Base-by-base conservation (phyloP, 495 filamentous ascomycete genomes). In the Lentithecium fluviatile region DNA sequence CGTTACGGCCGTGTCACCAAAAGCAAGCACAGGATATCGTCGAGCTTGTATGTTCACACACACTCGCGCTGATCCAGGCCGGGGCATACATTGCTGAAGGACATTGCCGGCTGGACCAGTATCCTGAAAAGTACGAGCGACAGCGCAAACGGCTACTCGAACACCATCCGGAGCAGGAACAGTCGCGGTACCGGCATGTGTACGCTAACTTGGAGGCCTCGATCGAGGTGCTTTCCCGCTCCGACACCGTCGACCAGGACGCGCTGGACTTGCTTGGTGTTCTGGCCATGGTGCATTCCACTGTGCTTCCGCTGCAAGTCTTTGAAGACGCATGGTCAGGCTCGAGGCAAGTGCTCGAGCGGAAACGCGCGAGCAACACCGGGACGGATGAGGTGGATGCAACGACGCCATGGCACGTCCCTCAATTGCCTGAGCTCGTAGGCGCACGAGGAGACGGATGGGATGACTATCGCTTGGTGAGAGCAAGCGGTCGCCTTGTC, bases 381-480 rank as follows among this genome's bases (percentile, higher is more conserved):
- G n/a, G n/a, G n/a, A n/a, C 29, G 29, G 25, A 17, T 3, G 46
- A 43, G 24, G 24, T 40, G 1, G 36, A 52, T 48, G 43, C 60
- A 20, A 42, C 68, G 11, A 46, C 24, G 24, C 26, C n/a, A 49
- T 45, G 52, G 59, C 65, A 71, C 36, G 43, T 71, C 17, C 66
- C 66, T 13, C 56, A 59, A 23, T 46, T 73, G 25, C 71, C 71
- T 11, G 36, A 48, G 15, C 61, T 73, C 34, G 29, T 72, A 12
- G 11, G 32, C 6, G 12, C 40, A 24, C 52, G 64, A 11, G 32
- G 32, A 23, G 48, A 69, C 32, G 29, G 58, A 48, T 71, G 69
- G 70, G 65, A 73, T 37, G 6, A 45, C 38, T 71, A 52, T 46
- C 70, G 68, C 49, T 58, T 74, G 11, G 50, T 15, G 11, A 49